phyloP scores from a whole-genome alignment of 352 stramenopile genomes.

The Globisporangium cystogenes region DNA sequence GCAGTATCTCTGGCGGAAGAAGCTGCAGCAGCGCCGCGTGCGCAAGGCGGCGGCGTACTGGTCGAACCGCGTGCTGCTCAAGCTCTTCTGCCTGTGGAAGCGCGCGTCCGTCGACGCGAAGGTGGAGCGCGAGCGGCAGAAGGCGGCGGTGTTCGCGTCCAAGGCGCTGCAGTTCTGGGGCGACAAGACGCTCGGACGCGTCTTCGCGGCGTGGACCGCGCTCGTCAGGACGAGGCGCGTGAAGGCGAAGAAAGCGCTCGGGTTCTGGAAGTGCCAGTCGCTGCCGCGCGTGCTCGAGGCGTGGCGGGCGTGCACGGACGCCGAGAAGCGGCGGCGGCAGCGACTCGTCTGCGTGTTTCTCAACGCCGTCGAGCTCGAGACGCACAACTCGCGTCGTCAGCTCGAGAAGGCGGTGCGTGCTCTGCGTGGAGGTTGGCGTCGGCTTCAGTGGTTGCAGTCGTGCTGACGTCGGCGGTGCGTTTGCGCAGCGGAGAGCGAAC shows the following conservation, averaged over 20 bases:
- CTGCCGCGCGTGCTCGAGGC: slow-evolving; percentile 50
- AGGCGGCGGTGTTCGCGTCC: slow-evolving; percentile 23
- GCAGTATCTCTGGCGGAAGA: slow-evolving; percentile 56
- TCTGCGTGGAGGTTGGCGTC: not conserved
- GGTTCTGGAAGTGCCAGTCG: slow-evolving; percentile 66
- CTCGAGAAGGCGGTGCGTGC: slow-evolving; percentile 31
- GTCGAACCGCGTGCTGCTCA: slow-evolving; percentile 46
- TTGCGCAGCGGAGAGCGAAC: slow-evolving; percentile 37
- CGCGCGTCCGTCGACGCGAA: slow-evolving; percentile 9
- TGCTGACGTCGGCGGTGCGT: not conserved
- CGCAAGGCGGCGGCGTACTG: slow-evolving; percentile 52
- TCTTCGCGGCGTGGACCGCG: slow-evolving; percentile 45
- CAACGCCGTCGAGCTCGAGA: slow-evolving; percentile 50
- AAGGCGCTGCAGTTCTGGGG: slow-evolving; percentile 64
- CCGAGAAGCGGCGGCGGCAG: slow-evolving; percentile 23
- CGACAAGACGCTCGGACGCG: slow-evolving; percentile 31
- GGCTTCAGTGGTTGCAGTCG: no score
- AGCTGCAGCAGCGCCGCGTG: slow-evolving; percentile 35
- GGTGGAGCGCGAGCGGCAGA: slow-evolving; percentile 19
- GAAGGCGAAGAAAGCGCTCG: slow-evolving; percentile 50
- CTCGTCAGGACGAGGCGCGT: slow-evolving; percentile 29
- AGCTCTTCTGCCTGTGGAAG: slow-evolving; percentile 55
- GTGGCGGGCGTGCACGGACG: slow-evolving; percentile 28
- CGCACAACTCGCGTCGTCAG: slow-evolving; percentile 64
- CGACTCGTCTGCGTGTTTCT: slow-evolving; percentile 57